A percentile compares a stretch with the other conserved stretches of the same genome.
These are phyloP conservation scores for Neurospora tetrasperma DNA, from an alignment of 495 filamentous ascomycete species.

Conservation along the genomic window DNA sequence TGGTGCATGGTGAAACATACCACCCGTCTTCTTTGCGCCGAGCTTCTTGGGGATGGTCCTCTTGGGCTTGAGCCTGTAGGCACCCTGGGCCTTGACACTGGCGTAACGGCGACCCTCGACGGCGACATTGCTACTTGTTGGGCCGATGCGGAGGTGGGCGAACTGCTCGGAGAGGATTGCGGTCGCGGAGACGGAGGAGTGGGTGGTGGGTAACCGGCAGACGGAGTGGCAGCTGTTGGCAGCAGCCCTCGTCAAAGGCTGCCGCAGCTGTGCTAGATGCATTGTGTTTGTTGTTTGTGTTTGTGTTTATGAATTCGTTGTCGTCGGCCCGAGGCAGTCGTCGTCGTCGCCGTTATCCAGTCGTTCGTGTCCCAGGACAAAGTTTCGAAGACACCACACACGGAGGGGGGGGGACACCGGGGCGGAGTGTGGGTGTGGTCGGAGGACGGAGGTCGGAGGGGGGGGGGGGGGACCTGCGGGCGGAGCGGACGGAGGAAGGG, in stretches of 20 bases:
- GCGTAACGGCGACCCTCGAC: slow-evolving; percentile 55
- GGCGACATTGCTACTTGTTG: slow-evolving; percentile 18
- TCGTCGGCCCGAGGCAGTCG: not conserved
- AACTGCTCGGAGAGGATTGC: slow-evolving; percentile 16
- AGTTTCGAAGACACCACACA: not conserved
- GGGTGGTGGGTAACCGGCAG: slow-evolving; percentile 11
- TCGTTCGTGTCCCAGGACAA: not conserved
- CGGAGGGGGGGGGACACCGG: not conserved
- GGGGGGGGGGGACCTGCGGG: not conserved
- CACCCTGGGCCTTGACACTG: slow-evolving; percentile 75
- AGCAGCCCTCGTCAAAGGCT: slow-evolving; percentile 38
- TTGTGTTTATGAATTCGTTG: not conserved
- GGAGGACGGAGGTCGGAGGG: not conserved
- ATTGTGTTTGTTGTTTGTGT: slow-evolving; percentile 21
- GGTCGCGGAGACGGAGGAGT: slow-evolving; percentile 12
- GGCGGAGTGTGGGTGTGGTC: not conserved
- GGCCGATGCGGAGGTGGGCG: slow-evolving; percentile 13
- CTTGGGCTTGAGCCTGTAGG: slow-evolving; percentile 70
- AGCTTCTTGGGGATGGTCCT: slow-evolving; percentile 87
- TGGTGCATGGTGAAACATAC: slow-evolving; percentile 30
- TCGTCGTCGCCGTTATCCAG: not conserved
- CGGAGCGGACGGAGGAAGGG: not conserved
- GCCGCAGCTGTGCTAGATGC: slow-evolving; percentile 44
- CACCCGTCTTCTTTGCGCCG: slow-evolving; percentile 85
- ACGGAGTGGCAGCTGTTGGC: slow-evolving; percentile 20